Conservation (phyloP, 192 early-diverging fungal species). For the Mortierella hygrophila region DNA sequence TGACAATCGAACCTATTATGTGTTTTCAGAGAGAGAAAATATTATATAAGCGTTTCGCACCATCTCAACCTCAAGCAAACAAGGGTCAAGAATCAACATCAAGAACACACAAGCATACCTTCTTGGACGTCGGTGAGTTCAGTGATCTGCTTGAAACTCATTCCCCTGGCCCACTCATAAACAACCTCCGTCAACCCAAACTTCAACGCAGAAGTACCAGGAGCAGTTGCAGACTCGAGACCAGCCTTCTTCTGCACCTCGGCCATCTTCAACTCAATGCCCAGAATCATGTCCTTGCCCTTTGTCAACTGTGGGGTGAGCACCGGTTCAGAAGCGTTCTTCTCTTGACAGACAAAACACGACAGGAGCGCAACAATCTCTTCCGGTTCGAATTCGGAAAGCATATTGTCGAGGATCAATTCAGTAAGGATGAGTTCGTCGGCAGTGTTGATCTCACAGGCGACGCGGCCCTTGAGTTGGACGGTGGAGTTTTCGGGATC, state of each 20-base stretch:
- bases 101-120: constrained; percentile 59
- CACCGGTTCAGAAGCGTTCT: constrained; percentile 72
- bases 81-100: neutral
- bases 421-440: constrained; percentile 96
- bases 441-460: constrained; percentile 97
- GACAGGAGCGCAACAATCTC: constrained; percentile 95
- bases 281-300: constrained; percentile 76
- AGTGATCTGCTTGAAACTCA: constrained; percentile 92
- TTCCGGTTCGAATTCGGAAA: constrained; percentile 89
- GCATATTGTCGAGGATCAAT: constrained; percentile 92
- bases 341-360: constrained; percentile 97
- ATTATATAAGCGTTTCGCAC: neutral
- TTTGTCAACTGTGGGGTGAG: constrained; percentile 74
- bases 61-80: no score
- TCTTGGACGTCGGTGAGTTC: constrained; percentile 95
- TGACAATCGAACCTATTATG: constrained; percentile 85
- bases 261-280: constrained; percentile 76
- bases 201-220: constrained; percentile 59
- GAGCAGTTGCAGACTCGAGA: constrained; percentile 56
- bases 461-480: constrained; percentile 95
- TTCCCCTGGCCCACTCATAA: constrained; percentile 97
- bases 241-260: constrained; percentile 81
- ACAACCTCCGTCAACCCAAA: constrained; percentile 97
- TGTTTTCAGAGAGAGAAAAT: neutral
- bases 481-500: constrained; percentile 86